Evolutionary conservation across 2,329 filamentous ascomycete genomes (phyloP), one percentile per base, ranked within the genome.

Genomic region (Phyllosticta capitalensis): DNA sequence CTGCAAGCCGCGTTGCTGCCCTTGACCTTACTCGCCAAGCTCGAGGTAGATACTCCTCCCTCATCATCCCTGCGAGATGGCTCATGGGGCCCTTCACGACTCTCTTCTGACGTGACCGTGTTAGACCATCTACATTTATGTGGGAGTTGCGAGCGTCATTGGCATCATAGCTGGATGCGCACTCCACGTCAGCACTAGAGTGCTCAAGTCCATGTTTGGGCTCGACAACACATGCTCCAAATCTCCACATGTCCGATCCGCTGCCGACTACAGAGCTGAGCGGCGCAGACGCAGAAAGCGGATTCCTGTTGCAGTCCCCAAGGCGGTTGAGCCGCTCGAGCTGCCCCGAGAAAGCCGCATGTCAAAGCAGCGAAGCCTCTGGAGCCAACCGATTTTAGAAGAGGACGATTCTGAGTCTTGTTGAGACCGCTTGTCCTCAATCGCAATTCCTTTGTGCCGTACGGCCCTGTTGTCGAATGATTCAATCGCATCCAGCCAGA

Each of bases 351-450:
- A 56, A 65, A 65, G 58, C 64, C 60, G 45, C 61, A 63, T 26
- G 22, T 55, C 9, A 64, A 65, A 26, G 67, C 73, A 74, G 4
- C 73, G 76, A 55, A 80, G 81, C 1, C 68, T 89, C 19, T 72
- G 87, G 51, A 79, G 81, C 26, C 83, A 87, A 68, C 87, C 84
- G 0, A 90, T 90, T 63, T 79, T 87, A 60, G 87, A 89, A 70
- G 87, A 90, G 68, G 85, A 87, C 56, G 86, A 88, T 68, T 78
- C 75, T 0, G 76, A 78, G 52, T 76, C 73, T 56, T 78, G 64
- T 45, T 45, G 14, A 38, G 30, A 38, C 30, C 24, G 7, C 24
- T 26, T 26, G 24, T 7, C 24, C 24, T 26, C 7, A 7, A 26
- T 26, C 24, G 24, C 24, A 4, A 4, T 26, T 26, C 24, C 7